Evolutionary conservation across 2,329 filamentous ascomycete species (phyloP), one percentile per base, ranked within the genome.

Genomic region (Exophiala calicioides): DNA sequence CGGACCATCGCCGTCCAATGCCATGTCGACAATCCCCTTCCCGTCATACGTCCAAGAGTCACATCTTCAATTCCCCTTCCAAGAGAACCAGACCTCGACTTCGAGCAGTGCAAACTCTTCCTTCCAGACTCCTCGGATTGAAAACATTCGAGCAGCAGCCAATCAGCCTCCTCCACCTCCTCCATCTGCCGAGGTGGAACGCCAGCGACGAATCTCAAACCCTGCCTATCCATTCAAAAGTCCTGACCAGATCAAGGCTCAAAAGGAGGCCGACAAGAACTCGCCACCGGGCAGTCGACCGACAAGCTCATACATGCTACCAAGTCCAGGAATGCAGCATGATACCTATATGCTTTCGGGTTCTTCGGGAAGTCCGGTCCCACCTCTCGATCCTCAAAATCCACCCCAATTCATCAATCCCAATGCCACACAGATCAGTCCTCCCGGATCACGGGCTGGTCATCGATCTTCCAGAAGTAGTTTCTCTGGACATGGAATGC

Each of bases 181-280:
- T 20, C 52, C 57, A 3, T 56, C 57, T 3, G 52, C 57, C 12
- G 57, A 57, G 30, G 43, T 57, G 10, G 57, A 59, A 43, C 53
- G 57, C 15, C 51, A 50, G 37, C 38, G 57, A 10, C 46, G 55
- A 9, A 59, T 58, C 29, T 58, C 55, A 18, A 59, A 59, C 42
- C 57, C 57, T 5, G 56, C 57, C 15, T 59, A 57, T 41, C 57
- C 57, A 2, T 59, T 59, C 42, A 59, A 58, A 36, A 59, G 57
- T 41, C 57, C 57, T 3, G 55, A 58, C 46, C 57, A 58, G 44
- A 59, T 59, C 47, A 53, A 56, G 41, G 57, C 57, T 13, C 57
- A 58, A 36, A 59, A 55, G 27, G 53, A 58, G 31, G 55, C 55
- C 9, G 50, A 55, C 27, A 56, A 59, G 47, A 51, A 48, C 31